Evolutionary conservation across 164 flowering plant species (phyloP).

Genomic region (Vitis riparia): DNA sequence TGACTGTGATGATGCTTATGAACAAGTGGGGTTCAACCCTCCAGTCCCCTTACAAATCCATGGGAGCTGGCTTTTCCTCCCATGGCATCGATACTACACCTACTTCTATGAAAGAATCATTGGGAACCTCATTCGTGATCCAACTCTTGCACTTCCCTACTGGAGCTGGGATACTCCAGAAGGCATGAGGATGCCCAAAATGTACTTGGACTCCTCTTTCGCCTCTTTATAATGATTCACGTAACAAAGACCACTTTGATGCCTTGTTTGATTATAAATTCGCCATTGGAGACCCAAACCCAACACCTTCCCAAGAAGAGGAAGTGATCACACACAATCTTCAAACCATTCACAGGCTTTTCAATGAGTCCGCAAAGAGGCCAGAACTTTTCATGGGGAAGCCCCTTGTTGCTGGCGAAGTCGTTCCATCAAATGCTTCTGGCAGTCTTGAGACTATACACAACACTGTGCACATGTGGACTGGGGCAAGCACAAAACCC

Average conservation of each 20-base stretch:
- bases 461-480: slow-evolving; percentile 3
- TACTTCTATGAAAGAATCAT: slow-evolving; percentile 24
- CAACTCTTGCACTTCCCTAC: slow-evolving; percentile 13
- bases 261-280: too few relatives aligned
- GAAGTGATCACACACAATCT: too few relatives aligned
- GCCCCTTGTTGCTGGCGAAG: too few relatives aligned
- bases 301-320: too few relatives aligned
- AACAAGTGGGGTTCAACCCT: slow-evolving; percentile 7
- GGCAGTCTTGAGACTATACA: too few relatives aligned
- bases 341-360: too few relatives aligned
- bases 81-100: slow-evolving; percentile 22
- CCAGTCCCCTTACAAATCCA: slow-evolving; percentile 8
- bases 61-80: slow-evolving; percentile 23
- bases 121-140: slow-evolving; percentile 11
- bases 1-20: slow-evolving; percentile 16
- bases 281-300: too few relatives aligned
- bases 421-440: too few relatives aligned
- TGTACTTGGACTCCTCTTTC: slow-evolving; percentile 13
- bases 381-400: too few relatives aligned
- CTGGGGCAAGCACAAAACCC: slow-evolving; percentile 7
- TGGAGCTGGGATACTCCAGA: slow-evolving; percentile 25
- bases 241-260: too few relatives aligned
- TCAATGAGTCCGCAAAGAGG: too few relatives aligned
- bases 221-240: too few relatives aligned
- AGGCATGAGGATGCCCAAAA: slow-evolving; percentile 18